Evolutionary conservation across 179 eudicot species (phyloP).

Genomic region (Sideroxylon spinosum): DNA sequence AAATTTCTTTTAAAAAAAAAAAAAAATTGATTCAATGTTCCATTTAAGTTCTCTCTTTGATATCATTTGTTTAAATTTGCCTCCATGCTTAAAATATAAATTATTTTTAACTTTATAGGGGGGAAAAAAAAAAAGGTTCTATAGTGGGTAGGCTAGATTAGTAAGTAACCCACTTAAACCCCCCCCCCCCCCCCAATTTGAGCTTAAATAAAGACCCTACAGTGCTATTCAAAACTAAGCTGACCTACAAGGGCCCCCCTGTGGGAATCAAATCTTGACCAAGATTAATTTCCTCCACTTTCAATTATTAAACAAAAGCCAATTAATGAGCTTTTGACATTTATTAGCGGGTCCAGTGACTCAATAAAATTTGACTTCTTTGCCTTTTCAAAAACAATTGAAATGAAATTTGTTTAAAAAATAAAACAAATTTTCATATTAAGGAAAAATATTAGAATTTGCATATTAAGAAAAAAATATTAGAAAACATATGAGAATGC

Average conservation of each 20-base stretch:
- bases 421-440: background rate
- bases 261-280: constrained; percentile 7
- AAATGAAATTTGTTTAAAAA: background rate
- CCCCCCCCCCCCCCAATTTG: background rate
- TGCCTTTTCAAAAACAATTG: background rate
- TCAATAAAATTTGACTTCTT: background rate
- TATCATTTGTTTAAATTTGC: too few relatives aligned
- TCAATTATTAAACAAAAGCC: background rate
- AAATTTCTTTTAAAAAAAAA: too few relatives aligned
- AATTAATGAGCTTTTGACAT: constrained; percentile 3
- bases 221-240: background rate
- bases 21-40: too few relatives aligned
- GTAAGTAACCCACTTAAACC: background rate
- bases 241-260: constrained; percentile 2
- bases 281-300: background rate
- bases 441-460: too few relatives aligned
- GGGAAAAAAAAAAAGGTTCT: background rate
- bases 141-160: background rate
- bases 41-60: too few relatives aligned
- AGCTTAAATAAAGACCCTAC: background rate
- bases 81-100: too few relatives aligned
- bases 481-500: too few relatives aligned
- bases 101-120: too few relatives aligned
- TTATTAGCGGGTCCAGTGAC: background rate
- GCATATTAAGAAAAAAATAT: too few relatives aligned